A percentile compares a stretch with the other conserved stretches of the same genome.
Evolutionary conservation across 495 filamentous ascomycete species (phyloP).

Genomic region (Thozetella sp.): DNA sequence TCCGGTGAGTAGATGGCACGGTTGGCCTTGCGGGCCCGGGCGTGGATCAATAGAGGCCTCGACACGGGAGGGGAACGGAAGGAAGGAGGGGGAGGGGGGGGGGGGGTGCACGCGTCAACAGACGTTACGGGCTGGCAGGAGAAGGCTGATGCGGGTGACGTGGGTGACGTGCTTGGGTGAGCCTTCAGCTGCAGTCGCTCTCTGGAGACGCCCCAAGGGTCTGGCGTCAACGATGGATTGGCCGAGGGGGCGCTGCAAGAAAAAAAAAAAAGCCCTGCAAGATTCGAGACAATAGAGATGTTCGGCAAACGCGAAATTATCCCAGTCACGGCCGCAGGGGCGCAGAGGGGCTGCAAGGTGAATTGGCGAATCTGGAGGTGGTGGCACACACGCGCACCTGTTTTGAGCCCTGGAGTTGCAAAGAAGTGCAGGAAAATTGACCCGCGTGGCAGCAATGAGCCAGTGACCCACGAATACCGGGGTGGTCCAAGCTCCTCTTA

Average conservation of each 20-base stretch:
- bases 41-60: conserved; percentile 2
- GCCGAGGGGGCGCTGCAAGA: background rate
- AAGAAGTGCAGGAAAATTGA: background rate
- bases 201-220: background rate
- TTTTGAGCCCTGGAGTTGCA: background rate
- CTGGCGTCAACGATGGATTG: background rate
- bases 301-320: conserved; percentile 2
- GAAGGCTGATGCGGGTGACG: background rate
- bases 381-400: background rate
- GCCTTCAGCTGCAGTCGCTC: background rate
- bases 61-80: background rate
- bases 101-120: background rate
- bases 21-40: background rate
- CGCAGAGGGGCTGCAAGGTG: conserved; percentile 1
- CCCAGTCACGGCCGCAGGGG: background rate
- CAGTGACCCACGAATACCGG: background rate
- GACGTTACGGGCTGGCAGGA: background rate
- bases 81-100: background rate
- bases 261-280: background rate
- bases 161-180: background rate
- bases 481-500: conserved; percentile 1
- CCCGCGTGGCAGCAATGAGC: background rate
- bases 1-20: background rate
- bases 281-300: background rate
- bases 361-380: background rate